Base-by-base conservation (phyloP, 1,284 basidiomycete species). In the Neotropicomus parvogracilis region DNA sequence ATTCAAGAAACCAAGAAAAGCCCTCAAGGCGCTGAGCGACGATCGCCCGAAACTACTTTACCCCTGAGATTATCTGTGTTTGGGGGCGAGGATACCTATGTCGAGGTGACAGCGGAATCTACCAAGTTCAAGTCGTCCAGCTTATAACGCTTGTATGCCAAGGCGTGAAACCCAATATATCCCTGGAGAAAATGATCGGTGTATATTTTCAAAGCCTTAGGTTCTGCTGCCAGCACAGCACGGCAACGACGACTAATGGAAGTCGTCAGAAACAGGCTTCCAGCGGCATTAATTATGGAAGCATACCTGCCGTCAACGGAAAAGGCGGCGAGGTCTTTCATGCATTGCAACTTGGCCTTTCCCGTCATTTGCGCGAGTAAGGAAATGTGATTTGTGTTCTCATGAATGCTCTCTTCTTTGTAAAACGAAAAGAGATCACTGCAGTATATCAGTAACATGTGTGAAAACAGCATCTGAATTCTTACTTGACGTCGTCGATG, bases 401-500 rank as follows among this genome's bases (percentile, higher is more conserved):
- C 48, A 14, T 40, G 38, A 10, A 28, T n/a, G 4, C 32, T 35
- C 20, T 49, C 48, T 9, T 49, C 48, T 20, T 40, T 49, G 38
- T 49, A 49, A 21, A 49, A 49, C 7, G 48, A 49, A 29, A 49
- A 49, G 9, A 49, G 24, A 26, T 49, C 46, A 11, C 48, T 49
- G 13, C 19, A 11, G 12, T 17, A 13, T 12, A 19, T 48, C 6
- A 47, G 28, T 9, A 20, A 47, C 16, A 12, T 17, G 19, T 7
- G 19, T 29, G 24, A 17, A 37, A 31, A 27, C 21, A 14, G 17
- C 10, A 2, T 6, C 16, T 19, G 3, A 17, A 27, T 3, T 12
- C 36, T 34, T 29, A 48, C 45, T 49, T 49, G 26, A 49, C 48
- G 31, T 49, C 48, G 46, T 49, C 48, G 21, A 49, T 49, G 32